Percentiles rank a stretch among this genome's conserved stretches.
These are phyloP conservation scores for Coemansia sp. DNA, from an alignment of 192 early-diverging fungal genomes.

Conservation along the genomic window DNA sequence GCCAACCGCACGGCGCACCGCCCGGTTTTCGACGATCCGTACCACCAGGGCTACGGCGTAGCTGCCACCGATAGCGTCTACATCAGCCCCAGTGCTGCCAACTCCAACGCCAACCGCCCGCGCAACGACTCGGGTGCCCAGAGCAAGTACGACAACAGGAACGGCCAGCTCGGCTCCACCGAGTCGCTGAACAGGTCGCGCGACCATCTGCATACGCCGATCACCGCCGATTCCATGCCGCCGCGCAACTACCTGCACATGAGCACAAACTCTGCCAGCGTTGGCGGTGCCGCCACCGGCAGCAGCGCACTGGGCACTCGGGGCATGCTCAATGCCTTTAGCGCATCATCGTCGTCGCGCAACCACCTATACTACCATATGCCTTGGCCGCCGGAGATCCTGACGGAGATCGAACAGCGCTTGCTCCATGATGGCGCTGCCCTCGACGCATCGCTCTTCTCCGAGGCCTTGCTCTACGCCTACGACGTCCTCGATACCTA, in stretches of 20 bases:
- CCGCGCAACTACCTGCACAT: slow-evolving; percentile 11
- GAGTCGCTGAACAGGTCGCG: slow-evolving; percentile 45
- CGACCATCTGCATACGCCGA: slow-evolving; percentile 43
- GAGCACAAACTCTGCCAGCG: background rate
- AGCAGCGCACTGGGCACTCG: slow-evolving; percentile 22
- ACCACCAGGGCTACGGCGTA: slow-evolving; percentile 53
- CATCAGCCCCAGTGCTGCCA: slow-evolving; percentile 9
- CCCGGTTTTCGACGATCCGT: slow-evolving; percentile 42
- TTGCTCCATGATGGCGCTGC: slow-evolving; percentile 47
- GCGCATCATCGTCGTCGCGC: slow-evolving; percentile 20
- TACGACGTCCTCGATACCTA: slow-evolving; percentile 56
- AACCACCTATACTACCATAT: slow-evolving; percentile 53
- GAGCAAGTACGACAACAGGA: slow-evolving; percentile 31
- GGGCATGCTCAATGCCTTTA: background rate
- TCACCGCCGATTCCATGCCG: slow-evolving; percentile 16
- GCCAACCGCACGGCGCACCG: slow-evolving; percentile 12
- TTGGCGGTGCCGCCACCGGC: background rate
- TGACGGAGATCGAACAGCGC: slow-evolving; percentile 53
- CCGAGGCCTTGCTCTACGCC: slow-evolving; percentile 47
- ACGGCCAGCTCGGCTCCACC: slow-evolving; percentile 33
- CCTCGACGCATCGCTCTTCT: slow-evolving; percentile 40
- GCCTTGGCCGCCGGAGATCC: slow-evolving; percentile 56
- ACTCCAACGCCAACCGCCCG: background rate
- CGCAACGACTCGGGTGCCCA: slow-evolving; percentile 15
- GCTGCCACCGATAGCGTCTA: slow-evolving; percentile 37